Base-by-base conservation (phyloP, 208 protist genomes). In the Crithidia bombi region DNA sequence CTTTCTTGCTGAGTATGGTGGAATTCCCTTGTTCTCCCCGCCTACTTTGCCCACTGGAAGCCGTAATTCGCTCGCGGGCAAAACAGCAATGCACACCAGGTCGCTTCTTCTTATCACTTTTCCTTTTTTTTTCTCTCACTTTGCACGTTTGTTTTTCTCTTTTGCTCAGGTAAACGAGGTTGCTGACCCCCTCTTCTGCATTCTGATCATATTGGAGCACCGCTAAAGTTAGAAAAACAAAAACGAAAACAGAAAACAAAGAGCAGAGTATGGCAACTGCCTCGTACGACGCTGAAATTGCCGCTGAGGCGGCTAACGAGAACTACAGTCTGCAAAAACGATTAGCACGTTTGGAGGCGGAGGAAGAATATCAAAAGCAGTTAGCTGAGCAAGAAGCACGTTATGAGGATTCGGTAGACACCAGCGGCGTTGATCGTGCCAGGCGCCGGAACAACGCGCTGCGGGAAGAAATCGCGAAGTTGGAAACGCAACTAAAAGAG, bases 401-500 rank as follows among this genome's bases (percentile, higher is more conserved):
- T 17, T 67, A 66, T 38, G 71, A 77, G 21, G 71, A 36, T 15
- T 38, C 78, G 30, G 33, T 69, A 3, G 75, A 89, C 35, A 84
- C 73, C 7, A 72, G 69, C 33, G 44, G 35, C 36, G 74, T 78
- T 9, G 83, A 92, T 44, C 75, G 72, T 23, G 69, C 92, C 9
- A 73, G 75, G 49, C 64, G 67, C 21, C 44, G 77, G 35, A 94
- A 92, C 77, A 75, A 78, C 14, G 62, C 69, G 25, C 79, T 96
- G 11, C 75, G 76, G 43, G 78, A 79, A 7, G 79, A 87, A 43
- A 89, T 93, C 50, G 46, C 63, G 17, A 77, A 82, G 5, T 47
- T 94, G 33, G 78, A 92, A 56, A 63, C 56, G 38, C 68, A 94
- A 58, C 71, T 96, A 30, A 62, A 63, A 14, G 76, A 85, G 39